Evolutionary conservation across 257 asterid species (phyloP), one percentile per base, ranked within the genome.

Genomic region (Solanum medicagineum): DNA sequence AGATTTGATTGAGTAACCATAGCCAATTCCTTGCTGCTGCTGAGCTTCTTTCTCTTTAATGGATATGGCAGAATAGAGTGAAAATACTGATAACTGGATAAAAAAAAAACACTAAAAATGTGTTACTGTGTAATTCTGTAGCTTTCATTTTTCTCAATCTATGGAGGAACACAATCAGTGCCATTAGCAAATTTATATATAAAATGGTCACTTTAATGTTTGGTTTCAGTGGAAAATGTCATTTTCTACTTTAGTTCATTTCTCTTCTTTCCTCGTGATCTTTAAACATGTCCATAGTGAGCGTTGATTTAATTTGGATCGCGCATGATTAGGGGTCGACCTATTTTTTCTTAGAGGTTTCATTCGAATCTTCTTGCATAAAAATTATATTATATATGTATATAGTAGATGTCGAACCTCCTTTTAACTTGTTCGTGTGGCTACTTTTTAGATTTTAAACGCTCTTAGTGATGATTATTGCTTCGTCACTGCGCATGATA

Each of bases 1-100:
- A 2, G 95, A 91, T 40, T 81, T 89, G 57, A 95, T 60, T 4
- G 13, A 86, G 91, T 95, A 93, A 17, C 98, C 99, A 71, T 93
- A 90, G 47, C 97, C 98, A 53, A 86, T 86, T 6, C 73, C 80
- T 14, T 59, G 84, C 19, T 85, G 83, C 17, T 84, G 89, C 5
- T 84, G 84, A 6, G 49, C 47, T 60, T 73, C 87, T 24, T 13
- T 15, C 19, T 74, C 42, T 22, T 45, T 74, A n/a, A 45, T 73
- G 13, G 40, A n/a, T 45, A 45, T 45, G 19, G 12, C 81, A 45
- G n/a, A 74, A n/a, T 7, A 24, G 2, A 16, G n/a, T 3, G 57
- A n/a, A 74, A 22, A 6, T 4, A 74, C n/a, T 45, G n/a, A 74
- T 22, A 74, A 40, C 1, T 70, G 53, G 8, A 70, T 6, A 26